These are phyloP conservation scores for Fusarium sp. DNA, from an alignment of 2,329 filamentous ascomycete species.

Conservation along the genomic window DNA sequence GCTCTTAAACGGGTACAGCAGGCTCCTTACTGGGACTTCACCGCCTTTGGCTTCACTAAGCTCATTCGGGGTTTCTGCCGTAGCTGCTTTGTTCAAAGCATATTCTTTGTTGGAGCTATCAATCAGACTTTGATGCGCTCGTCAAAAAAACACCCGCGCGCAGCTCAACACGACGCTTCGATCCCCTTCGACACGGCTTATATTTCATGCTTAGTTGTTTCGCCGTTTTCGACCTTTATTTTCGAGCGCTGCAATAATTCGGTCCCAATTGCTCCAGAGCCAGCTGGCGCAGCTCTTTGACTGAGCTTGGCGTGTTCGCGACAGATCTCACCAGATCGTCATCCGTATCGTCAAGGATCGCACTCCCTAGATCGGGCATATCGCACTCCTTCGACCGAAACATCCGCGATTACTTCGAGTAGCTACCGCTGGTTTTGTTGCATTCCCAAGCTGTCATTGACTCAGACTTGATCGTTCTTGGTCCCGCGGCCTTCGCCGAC, in stretches of 20 bases:
- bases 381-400: slow-evolving; percentile 13
- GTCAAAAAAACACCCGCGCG: slow-evolving; percentile 30
- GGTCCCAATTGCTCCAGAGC: slow-evolving; percentile 11
- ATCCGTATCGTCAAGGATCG: slow-evolving; percentile 18
- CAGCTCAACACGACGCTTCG: slow-evolving; percentile 21
- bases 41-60: slow-evolving; percentile 23
- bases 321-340: slow-evolving; percentile 28
- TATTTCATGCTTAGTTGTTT: neutral
- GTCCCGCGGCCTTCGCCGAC: slow-evolving; percentile 18
- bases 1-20: slow-evolving; percentile 3
- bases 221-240: neutral
- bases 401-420: neutral
- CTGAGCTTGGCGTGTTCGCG: slow-evolving; percentile 33
- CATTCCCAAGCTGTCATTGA: neutral
- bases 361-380: neutral
- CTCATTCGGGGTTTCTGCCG: slow-evolving; percentile 31
- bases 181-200: neutral
- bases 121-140: slow-evolving; percentile 34
- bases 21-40: neutral
- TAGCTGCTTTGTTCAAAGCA: slow-evolving; percentile 27
- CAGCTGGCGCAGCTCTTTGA: slow-evolving; percentile 28
- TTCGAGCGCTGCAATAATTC: slow-evolving; percentile 5
- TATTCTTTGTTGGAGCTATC: slow-evolving; percentile 41
- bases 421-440: neutral
- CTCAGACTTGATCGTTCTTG: slow-evolving; percentile 5